These are phyloP conservation scores for Cladosporium sp. DNA, from an alignment of 2,329 filamentous ascomycete species.

Conservation along the genomic window DNA sequence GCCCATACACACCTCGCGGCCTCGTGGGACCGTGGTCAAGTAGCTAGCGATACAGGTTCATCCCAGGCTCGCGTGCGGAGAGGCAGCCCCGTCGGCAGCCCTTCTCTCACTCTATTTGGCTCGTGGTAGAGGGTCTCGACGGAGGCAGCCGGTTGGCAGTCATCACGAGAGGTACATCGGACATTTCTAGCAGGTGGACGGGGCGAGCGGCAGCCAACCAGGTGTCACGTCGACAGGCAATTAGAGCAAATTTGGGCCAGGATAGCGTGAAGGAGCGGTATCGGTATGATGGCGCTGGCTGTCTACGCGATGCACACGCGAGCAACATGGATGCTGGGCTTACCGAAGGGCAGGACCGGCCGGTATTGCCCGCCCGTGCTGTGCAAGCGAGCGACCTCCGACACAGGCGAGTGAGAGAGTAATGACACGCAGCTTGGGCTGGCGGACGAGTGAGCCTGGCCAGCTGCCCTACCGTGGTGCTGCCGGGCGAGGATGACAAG, in stretches of 20 bases:
- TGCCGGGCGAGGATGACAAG: background rate
- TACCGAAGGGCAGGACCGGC: background rate
- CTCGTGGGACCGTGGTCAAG: background rate
- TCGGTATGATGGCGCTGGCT: background rate
- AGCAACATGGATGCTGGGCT: conserved; percentile 2
- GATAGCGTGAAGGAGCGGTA: background rate
- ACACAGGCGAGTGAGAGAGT: conserved; percentile 4
- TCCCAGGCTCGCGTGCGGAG: background rate
- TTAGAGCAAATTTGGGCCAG: background rate
- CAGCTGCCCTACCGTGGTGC: background rate
- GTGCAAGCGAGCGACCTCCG: background rate
- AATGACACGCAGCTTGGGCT: background rate
- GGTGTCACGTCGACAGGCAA: background rate
- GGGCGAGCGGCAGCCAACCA: conserved; percentile 3
- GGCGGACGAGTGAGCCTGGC: background rate
- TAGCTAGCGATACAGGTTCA: background rate
- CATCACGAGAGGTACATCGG: background rate
- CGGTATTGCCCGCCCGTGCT: background rate
- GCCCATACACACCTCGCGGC: conserved; percentile 1
- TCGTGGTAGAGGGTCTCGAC: conserved; percentile 3
- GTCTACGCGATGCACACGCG: conserved; percentile 13
- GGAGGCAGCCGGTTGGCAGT: background rate
- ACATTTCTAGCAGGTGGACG: background rate
- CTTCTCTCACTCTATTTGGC: conserved; percentile 5
- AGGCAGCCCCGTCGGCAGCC: background rate